phyloP scores from a whole-genome alignment of 108 stramenopile species.

The Nitzschia sp. region DNA sequence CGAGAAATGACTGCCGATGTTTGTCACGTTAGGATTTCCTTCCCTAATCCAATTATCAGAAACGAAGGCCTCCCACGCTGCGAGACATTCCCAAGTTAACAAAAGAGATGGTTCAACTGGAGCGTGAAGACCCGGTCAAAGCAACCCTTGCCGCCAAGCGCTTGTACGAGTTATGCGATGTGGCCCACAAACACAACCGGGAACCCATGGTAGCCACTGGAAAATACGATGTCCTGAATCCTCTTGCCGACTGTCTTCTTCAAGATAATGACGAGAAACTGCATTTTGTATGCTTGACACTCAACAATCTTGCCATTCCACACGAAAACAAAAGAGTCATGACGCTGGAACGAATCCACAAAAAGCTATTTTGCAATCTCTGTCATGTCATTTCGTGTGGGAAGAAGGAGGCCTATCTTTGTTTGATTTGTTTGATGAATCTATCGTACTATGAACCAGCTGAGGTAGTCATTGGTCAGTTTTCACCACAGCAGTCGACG shows the following conservation, averaged over 20 bases:
- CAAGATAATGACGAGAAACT: conserved; percentile 37
- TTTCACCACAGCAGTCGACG: conserved; percentile 29
- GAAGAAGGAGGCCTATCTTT: conserved; percentile 35
- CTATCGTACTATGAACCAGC: conserved; percentile 38
- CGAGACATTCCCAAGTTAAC: conserved; percentile 36
- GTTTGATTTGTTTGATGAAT: conserved; percentile 43
- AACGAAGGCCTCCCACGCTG: conserved; percentile 20
- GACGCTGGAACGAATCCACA: conserved; percentile 30
- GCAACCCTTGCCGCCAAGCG: conserved; percentile 34
- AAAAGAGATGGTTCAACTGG: conserved; percentile 22
- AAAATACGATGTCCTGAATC: conserved; percentile 42
- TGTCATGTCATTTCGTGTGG: conserved; percentile 29
- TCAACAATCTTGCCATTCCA: conserved; percentile 44
- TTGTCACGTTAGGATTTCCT: not conserved
- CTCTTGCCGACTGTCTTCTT: conserved; percentile 31
- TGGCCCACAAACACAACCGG: conserved; percentile 43
- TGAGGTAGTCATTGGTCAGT: conserved; percentile 33
- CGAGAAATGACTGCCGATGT: not conserved
- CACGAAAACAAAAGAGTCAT: conserved; percentile 48
- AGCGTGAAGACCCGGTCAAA: conserved; percentile 12
- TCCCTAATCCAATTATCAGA: not conserved
- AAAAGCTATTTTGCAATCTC: conserved; percentile 29
- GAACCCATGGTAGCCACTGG: conserved; percentile 44
- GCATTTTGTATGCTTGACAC: conserved; percentile 37
- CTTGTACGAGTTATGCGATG: conserved; percentile 45